Percentiles rank a stretch among this genome's conserved stretches.
phyloP scores from a whole-genome alignment of 2,329 filamentous ascomycete species.

The Neofusicoccum ribis region DNA sequence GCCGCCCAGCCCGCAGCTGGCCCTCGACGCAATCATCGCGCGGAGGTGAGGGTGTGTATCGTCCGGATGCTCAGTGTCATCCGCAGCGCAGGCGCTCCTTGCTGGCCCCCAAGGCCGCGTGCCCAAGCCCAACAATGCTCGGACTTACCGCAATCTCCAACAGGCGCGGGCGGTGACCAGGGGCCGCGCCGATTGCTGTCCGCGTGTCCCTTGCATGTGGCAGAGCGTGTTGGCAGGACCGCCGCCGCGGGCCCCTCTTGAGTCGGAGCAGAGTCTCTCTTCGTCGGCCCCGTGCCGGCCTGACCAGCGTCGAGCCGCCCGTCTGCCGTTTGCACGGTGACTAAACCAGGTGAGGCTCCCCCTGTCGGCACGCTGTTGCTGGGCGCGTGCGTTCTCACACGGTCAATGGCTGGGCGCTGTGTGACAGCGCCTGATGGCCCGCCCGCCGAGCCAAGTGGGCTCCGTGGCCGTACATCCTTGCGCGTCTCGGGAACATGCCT shows the following conservation, averaged over 20 bases:
- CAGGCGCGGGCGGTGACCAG: too few relatives aligned
- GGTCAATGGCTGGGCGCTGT: neutral
- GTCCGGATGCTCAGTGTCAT: constrained; percentile 6
- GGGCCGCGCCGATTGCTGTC: neutral
- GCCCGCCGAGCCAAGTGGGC: neutral
- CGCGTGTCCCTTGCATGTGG: neutral
- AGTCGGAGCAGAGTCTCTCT: neutral
- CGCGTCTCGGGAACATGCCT: constrained; percentile 1
- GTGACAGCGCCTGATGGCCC: neutral
- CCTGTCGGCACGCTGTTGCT: neutral
- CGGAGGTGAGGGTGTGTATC: constrained; percentile 4
- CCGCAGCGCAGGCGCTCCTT: neutral
- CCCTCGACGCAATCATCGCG: neutral
- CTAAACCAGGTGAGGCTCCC: too few relatives aligned
- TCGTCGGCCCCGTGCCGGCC: constrained; percentile 1
- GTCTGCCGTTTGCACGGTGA: neutral
- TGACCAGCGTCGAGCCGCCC: neutral
- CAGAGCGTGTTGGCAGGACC: neutral
- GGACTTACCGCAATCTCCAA: neutral
- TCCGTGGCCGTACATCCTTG: neutral
- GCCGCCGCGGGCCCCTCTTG: neutral
- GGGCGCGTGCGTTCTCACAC: neutral
- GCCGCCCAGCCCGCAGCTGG: neutral
- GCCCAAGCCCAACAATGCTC: neutral
- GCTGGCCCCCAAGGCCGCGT: constrained; percentile 5